Evolutionary conservation across 1,284 basidiomycete genomes (phyloP).

Genomic region (Phlebopus sp.): DNA sequence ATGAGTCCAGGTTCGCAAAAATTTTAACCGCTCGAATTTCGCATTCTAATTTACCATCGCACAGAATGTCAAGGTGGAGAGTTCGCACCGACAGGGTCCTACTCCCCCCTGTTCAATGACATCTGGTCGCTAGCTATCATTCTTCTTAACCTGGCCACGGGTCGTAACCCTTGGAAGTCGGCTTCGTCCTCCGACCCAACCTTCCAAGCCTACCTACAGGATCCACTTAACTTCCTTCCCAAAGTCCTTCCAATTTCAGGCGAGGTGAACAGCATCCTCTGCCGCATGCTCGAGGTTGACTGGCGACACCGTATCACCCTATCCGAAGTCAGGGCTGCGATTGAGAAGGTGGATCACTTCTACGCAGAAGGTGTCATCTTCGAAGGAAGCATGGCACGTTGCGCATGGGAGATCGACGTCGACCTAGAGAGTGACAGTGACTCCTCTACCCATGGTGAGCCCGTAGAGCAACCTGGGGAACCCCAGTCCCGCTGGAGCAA

Average conservation of each 20-base stretch:
- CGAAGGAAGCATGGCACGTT: constrained; percentile 80
- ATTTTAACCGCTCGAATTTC: constrained; percentile 5
- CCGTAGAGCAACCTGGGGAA: constrained; percentile 31
- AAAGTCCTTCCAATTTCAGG: constrained; percentile 73
- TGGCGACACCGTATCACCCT: constrained; percentile 70
- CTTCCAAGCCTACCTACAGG: constrained; percentile 71
- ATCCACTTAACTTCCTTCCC: constrained; percentile 63
- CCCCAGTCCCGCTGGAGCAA: constrained; percentile 59
- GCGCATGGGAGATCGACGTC: constrained; percentile 75
- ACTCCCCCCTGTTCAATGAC: constrained; percentile 89
- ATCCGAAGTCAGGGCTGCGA: constrained; percentile 65
- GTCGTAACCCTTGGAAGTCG: constrained; percentile 97
- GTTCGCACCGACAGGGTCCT: constrained; percentile 66
- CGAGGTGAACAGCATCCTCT: constrained; percentile 66
- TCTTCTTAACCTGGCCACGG: constrained; percentile 93
- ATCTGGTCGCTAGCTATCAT: constrained; percentile 98
- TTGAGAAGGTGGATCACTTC: constrained; percentile 66
- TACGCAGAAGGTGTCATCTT: constrained; percentile 74
- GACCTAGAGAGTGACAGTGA: constrained; percentile 58
- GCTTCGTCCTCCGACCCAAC: constrained; percentile 79
- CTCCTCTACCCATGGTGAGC: constrained; percentile 37
- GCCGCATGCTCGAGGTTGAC: constrained; percentile 70
- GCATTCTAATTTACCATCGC: constrained; percentile 10
- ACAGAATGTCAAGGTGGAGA: constrained; percentile 90
- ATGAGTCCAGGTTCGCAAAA: constrained; percentile 82